phyloP scores from a whole-genome alignment of 441 rosid genomes.

The Arabidopsis lyrata region DNA sequence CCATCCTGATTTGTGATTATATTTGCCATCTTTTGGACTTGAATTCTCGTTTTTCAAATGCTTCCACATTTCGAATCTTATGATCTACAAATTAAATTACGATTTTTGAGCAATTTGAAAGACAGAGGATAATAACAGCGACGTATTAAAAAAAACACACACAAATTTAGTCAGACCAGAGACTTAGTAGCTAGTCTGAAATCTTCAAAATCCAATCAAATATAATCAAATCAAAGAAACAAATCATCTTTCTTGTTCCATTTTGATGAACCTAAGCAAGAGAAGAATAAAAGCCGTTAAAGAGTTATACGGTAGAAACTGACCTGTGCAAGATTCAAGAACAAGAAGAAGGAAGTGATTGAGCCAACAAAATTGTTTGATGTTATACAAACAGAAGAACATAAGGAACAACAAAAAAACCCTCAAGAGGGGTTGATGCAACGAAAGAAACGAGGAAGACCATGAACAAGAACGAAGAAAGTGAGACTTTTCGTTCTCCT shows the following conservation, averaged over 20 bases:
- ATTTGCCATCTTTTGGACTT: slow-evolving; percentile 44
- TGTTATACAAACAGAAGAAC: neutral
- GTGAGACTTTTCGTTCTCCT: slow-evolving; percentile 35
- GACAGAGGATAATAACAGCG: slow-evolving; percentile 28
- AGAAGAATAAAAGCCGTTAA: neutral
- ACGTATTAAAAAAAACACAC: neutral
- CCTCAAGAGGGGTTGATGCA: slow-evolving; percentile 5
- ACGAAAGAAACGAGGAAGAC: slow-evolving; percentile 38
- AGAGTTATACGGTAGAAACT: neutral
- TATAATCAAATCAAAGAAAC: slow-evolving; percentile 6
- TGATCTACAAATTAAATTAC: slow-evolving; percentile 15
- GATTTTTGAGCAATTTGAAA: slow-evolving; percentile 17
- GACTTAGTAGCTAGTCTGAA: slow-evolving; percentile 37
- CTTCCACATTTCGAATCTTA: slow-evolving; percentile 43
- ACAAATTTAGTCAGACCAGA: slow-evolving; percentile 23
- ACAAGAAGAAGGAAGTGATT: slow-evolving; percentile 26
- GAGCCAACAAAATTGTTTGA: slow-evolving; percentile 5
- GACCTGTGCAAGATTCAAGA: slow-evolving; percentile 36
- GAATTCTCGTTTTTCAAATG: slow-evolving; percentile 46
- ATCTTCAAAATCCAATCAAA: slow-evolving; percentile 20
- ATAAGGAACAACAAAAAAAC: slow-evolving; percentile 17
- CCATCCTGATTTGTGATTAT: slow-evolving; percentile 58
- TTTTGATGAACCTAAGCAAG: slow-evolving; percentile 10
- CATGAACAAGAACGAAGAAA: slow-evolving; percentile 31
- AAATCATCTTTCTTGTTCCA: neutral